Evolutionary conservation across 805 yeast species (phyloP).

Genomic region (Sugiyamaella lignohabitans): DNA sequence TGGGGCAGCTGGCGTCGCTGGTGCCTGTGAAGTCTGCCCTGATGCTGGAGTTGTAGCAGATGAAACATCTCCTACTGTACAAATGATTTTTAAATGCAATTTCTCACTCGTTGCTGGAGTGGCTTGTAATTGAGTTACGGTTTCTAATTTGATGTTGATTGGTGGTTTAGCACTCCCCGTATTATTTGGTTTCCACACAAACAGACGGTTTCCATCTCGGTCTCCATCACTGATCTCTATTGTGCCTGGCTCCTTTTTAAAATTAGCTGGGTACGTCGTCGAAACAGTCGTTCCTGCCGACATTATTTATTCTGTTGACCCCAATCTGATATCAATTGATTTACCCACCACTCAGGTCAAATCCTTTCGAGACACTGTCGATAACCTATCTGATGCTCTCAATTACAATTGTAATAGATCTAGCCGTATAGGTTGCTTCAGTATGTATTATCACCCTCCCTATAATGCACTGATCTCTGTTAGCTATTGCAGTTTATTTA

Average conservation of each 20-base stretch:
- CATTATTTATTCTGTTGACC: too few species aligned
- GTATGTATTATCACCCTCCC: too few species aligned
- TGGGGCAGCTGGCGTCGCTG: not conserved
- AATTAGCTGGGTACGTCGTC: constrained; percentile 7
- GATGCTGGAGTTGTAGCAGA: not conserved
- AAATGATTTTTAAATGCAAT: constrained; percentile 56
- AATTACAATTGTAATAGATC: too few species aligned
- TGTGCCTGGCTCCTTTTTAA: constrained; percentile 14
- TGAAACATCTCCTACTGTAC: constrained; percentile 7
- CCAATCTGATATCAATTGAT: too few species aligned
- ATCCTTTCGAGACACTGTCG: too few species aligned
- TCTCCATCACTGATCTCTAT: constrained; percentile 6
- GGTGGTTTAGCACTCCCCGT: not conserved
- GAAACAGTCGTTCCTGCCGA: too few species aligned
- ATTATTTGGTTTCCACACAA: constrained; percentile 9
- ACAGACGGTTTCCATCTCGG: constrained; percentile 2
- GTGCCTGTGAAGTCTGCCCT: not conserved
- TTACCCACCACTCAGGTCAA: too few species aligned
- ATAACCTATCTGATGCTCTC: too few species aligned
- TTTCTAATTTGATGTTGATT: constrained; percentile 1
- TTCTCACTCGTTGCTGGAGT: constrained; percentile 61
- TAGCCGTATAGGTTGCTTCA: too few species aligned
- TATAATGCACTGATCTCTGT: too few species aligned
- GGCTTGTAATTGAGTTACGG: constrained; percentile 39
- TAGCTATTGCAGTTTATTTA: too few species aligned